phyloP scores from a whole-genome alignment of 805 yeast species.

The Ogataea parapolymorpha region DNA sequence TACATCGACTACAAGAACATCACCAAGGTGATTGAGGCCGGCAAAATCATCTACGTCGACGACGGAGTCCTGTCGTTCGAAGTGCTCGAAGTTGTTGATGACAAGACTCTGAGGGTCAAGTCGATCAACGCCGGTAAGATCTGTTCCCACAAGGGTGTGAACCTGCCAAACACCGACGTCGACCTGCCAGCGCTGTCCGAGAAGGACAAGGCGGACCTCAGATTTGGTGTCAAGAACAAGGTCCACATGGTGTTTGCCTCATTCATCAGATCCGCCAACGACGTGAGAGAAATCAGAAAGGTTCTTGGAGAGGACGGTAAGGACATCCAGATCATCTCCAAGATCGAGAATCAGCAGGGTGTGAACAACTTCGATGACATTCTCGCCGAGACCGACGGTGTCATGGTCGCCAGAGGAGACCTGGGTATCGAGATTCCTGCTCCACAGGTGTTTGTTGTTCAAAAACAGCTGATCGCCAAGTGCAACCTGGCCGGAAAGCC shows the following conservation, averaged over 20 bases:
- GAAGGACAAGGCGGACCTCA: slow-evolving; percentile 89
- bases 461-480: slow-evolving; percentile 98
- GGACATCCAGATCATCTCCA: slow-evolving; percentile 92
- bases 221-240: slow-evolving; percentile 94
- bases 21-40: slow-evolving; percentile 85
- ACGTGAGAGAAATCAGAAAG: slow-evolving; percentile 83
- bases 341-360: slow-evolving; percentile 99
- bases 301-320: slow-evolving; percentile 97
- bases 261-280: slow-evolving; percentile 92
- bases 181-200: slow-evolving; percentile 97
- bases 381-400: slow-evolving; percentile 93
- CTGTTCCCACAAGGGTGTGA: slow-evolving; percentile 98
- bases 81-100: slow-evolving; percentile 81
- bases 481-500: slow-evolving; percentile 99
- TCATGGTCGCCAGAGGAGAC: slow-evolving; percentile 99
- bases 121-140: slow-evolving; percentile 94
- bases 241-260: slow-evolving; percentile 99
- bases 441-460: slow-evolving; percentile 96
- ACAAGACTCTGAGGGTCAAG: slow-evolving; percentile 75
- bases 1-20: slow-evolving; percentile 93
- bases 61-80: slow-evolving; percentile 97
- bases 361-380: slow-evolving; percentile 99
- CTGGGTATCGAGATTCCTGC: slow-evolving; percentile 99
- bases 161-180: slow-evolving; percentile 98
- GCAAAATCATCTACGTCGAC: slow-evolving; percentile 90